Base-by-base conservation (phyloP, 108 stramenopile species). In the Cyclotella distinguenda region DNA sequence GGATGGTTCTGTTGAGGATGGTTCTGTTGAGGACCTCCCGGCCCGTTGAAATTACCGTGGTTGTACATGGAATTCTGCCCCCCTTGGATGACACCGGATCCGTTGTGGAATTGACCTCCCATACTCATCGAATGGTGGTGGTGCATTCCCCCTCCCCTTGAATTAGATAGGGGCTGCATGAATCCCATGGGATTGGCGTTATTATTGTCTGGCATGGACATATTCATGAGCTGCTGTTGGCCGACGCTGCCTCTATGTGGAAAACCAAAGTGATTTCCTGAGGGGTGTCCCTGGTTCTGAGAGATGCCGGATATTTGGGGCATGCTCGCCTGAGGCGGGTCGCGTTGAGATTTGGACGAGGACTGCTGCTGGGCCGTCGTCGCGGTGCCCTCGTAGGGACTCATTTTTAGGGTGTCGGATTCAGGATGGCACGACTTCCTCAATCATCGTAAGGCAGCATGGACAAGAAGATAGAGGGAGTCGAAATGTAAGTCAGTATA, bases 311-410 rank as follows among this genome's bases (percentile, higher is more conserved):
- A 67, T 69, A 87, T 81, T 48, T 79, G 86, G 15, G 70, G 78
- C 36, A 79, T 78, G 3, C 67, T 73, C 49, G 68, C 46, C 1
- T 72, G 64, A 36, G 72, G 63, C 11, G 55, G 62, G 25, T 51
- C 72, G 8, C 52, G 63, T 8, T 62, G 66, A 26, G 72, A 35
- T 10, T 22, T 11, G 7, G 27, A 28, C 36, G 63, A 49, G 31
- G 74, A 69, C 54, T 81, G 79, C 44, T 82, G 81, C 66, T 81
- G 84, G 33, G 54, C 34, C 33, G 76, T 53, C 27, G 72, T 66
- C 33, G 71, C 66, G 33, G 81, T 64, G n/a, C 74, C 74, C 56
- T 88, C 86, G 57, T 80, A 85, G 38, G 79, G 79, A 51, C 55
- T 78, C 84, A 85, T 85, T 2, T 15, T 16, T 45, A 31, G 16